A percentile compares a stretch with the other conserved stretches of the same genome.
phyloP scores from a whole-genome alignment of 495 filamentous ascomycete genomes.

The Podospora didyma region DNA sequence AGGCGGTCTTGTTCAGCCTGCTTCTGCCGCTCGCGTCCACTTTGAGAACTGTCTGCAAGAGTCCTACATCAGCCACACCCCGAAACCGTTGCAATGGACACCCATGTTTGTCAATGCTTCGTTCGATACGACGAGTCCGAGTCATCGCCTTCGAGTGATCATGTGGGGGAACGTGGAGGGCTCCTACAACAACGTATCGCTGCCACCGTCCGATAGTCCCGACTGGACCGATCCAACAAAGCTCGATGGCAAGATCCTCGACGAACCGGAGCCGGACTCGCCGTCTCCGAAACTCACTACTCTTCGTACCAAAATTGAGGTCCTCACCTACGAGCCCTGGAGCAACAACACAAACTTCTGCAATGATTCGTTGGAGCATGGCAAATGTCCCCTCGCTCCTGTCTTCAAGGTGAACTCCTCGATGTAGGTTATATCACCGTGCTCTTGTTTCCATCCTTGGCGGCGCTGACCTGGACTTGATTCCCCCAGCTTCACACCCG shows the following conservation, averaged over 20 bases:
- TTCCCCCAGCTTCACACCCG: constrained; percentile 50
- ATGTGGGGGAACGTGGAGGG: constrained; percentile 92
- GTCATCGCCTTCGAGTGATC: constrained; percentile 69
- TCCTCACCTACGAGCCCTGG: constrained; percentile 71
- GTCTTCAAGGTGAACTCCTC: constrained; percentile 59
- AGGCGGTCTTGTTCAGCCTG: constrained; percentile 24
- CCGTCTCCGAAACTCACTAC: constrained; percentile 62
- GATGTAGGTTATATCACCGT: constrained; percentile 38
- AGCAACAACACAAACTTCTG: constrained; percentile 58
- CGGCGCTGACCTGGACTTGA: background rate
- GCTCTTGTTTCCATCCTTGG: background rate
- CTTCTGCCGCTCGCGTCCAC: constrained; percentile 57
- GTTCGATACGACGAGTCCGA: constrained; percentile 59
- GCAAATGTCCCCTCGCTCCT: constrained; percentile 69
- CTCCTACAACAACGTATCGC: constrained; percentile 31
- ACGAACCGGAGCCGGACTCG: constrained; percentile 46
- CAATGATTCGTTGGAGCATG: constrained; percentile 52
- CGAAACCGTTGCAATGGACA: constrained; percentile 68
- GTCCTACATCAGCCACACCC: constrained; percentile 44
- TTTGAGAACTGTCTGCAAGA: constrained; percentile 81
- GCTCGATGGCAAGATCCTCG: constrained; percentile 72
- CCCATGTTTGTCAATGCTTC: constrained; percentile 67
- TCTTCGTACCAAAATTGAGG: constrained; percentile 60
- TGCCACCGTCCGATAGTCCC: constrained; percentile 55
- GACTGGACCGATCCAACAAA: constrained; percentile 49